Evolutionary conservation across 1,139 yeast genomes (phyloP).

Genomic region (Magnusiomyces paraingens): DNA sequence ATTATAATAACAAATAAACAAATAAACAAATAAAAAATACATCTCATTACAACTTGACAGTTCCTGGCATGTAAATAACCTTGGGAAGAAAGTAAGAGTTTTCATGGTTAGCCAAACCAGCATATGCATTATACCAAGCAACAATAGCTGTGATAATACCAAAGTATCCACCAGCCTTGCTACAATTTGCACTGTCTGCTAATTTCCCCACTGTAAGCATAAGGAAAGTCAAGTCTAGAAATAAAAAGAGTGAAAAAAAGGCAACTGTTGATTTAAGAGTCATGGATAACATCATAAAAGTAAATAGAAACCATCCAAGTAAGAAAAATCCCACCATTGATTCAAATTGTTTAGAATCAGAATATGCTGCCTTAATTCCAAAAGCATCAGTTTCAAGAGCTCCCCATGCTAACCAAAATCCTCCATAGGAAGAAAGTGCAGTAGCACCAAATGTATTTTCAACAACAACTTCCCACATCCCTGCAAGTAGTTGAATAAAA

Average conservation of each 20-base stretch:
- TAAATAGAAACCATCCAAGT: constrained; percentile 73
- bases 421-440: constrained; percentile 74
- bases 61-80: constrained; percentile 38
- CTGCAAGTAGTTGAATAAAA: constrained; percentile 63
- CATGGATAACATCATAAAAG: constrained; percentile 56
- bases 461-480: constrained; percentile 59
- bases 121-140: constrained; percentile 85
- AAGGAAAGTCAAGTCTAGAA: constrained; percentile 59
- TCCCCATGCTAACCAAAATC: constrained; percentile 76
- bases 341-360: constrained; percentile 34
- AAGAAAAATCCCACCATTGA: constrained; percentile 70
- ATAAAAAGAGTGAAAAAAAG: constrained; percentile 61
- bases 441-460: constrained; percentile 89
- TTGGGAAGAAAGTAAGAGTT: constrained; percentile 55
- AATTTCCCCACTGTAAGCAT: constrained; percentile 58
- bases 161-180: constrained; percentile 69
- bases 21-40: too few species aligned
- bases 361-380: constrained; percentile 61
- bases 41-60: constrained; percentile 9
- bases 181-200: constrained; percentile 30
- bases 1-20: too few species aligned
- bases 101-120: constrained; percentile 64
- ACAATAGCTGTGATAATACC: constrained; percentile 68
- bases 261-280: constrained; percentile 80
- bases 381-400: constrained; percentile 66